Evolutionary conservation across 2,329 filamentous ascomycete species (phyloP), one percentile per base, ranked within the genome.

Genomic region (Paraconiothyrium sp.): DNA sequence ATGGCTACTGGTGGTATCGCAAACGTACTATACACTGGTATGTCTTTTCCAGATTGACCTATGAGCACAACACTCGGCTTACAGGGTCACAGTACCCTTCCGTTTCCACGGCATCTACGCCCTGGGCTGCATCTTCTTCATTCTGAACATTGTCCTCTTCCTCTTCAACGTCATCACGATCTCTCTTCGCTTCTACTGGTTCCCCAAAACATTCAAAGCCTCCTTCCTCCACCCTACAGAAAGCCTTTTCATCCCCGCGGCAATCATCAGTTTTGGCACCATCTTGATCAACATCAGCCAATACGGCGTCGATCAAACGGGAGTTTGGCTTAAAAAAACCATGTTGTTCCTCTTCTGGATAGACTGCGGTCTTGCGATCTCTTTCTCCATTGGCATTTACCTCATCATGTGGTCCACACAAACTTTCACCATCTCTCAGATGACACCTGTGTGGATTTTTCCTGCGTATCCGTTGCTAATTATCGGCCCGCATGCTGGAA

Each of bases 391-490:
- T 13, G 86, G 86, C 6, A 89, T 95, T 56, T 95, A 94, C 72
- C 82, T 94, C 14, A 85, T 91, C 44, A 82, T 94, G 74, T 89
- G 87, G 87, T 88, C 85, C 1, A 89, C 87, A 0, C 85, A 87
- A 62, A 88, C 86, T 2, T 89, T 88, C 68, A 89, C 92, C 0
- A 92, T 95, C 51, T 90, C 92, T 37, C 89, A 89, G 56, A 95
- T 96, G 92, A 95, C 92, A 0, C 92, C 92, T 0, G 88, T 93
- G 20, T 95, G 92, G 92, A 93, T 94, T 58, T 95, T 95, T 67
- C 92, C 92, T 0, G 92, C 90, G 0, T 96, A 96, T 66, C 92
- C 92, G 0, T 83, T 95, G 24, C 85, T 96, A 3, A 86, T 95
- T 9, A 88, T 90, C 24, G 92, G 90, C 0, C 90, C 92, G 0